Evolutionary conservation across 1,284 basidiomycete species (phyloP).

Genomic region (Irpex sp.): DNA sequence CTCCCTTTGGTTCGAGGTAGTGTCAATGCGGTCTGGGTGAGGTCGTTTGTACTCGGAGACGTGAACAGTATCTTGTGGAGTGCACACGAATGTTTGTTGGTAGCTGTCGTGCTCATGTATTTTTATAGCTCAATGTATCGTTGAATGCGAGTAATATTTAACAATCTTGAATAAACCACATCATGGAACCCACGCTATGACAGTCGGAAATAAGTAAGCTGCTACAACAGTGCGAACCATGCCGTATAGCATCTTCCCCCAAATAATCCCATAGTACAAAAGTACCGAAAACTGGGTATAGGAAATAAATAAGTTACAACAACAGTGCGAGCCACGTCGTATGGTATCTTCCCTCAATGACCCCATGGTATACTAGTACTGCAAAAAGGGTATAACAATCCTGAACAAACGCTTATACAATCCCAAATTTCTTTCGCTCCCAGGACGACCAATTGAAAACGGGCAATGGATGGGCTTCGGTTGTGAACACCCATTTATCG

Average conservation of each 20-base stretch:
- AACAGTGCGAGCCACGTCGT: no score
- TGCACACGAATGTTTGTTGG: not conserved
- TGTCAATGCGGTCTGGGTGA: not conserved
- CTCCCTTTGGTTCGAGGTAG: not conserved
- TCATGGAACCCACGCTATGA: not conserved
- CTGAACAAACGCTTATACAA: not conserved
- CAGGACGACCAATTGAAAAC: conserved; percentile 61
- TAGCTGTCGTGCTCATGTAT: not conserved
- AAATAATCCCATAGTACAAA: not conserved
- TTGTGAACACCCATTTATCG: conserved; percentile 80
- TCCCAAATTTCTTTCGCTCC: conserved; percentile 15
- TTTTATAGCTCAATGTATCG: not conserved
- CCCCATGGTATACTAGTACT: not conserved
- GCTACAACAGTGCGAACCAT: no score
- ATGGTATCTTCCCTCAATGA: no score
- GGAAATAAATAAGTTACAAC: not conserved
- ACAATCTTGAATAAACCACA: not conserved
- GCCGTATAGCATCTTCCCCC: no score
- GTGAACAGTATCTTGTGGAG: not conserved
- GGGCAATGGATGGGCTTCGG: conserved; percentile 77
- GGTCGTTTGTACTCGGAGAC: not conserved
- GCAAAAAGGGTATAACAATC: not conserved
- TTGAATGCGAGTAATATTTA: not conserved
- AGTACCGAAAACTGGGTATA: not conserved
- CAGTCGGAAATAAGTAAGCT: not conserved